Conservation (phyloP, 306 rosid species). For the Glycine tomentella region DNA sequence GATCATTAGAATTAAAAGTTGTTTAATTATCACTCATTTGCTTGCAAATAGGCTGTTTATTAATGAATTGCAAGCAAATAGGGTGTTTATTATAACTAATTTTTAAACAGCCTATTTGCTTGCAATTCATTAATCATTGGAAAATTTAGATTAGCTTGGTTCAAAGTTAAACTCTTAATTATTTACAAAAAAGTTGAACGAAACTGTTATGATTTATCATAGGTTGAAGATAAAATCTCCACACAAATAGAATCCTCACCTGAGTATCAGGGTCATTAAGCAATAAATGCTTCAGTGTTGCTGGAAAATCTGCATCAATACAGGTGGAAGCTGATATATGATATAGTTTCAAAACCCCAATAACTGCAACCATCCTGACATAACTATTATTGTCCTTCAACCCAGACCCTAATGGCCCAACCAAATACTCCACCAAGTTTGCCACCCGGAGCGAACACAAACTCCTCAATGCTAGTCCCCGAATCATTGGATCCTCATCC, state of each 20-base stretch:
- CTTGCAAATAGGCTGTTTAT: too few relatives aligned
- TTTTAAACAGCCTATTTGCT: not conserved
- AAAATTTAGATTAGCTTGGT: conserved; percentile 16
- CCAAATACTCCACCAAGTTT: conserved; percentile 95
- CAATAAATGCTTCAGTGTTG: conserved; percentile 83
- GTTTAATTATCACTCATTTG: not conserved
- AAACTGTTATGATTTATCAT: conserved; percentile 25
- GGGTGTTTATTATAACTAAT: too few relatives aligned
- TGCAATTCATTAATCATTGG: conserved; percentile 34
- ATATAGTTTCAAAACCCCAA: conserved; percentile 91
- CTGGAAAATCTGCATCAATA: conserved; percentile 88
- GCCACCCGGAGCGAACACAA: conserved; percentile 88
- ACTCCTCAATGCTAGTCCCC: conserved; percentile 97
- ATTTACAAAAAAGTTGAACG: conserved; percentile 24
- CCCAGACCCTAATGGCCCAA: conserved; percentile 93
- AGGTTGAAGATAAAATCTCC: conserved; percentile 22
- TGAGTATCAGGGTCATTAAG: conserved; percentile 90
- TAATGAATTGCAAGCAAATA: too few relatives aligned
- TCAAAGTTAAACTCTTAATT: conserved; percentile 23
- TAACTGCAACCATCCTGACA: conserved; percentile 91
- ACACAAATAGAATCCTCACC: conserved; percentile 57
- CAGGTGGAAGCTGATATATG: conserved; percentile 95
- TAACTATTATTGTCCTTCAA: conserved; percentile 89
- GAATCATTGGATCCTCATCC: conserved; percentile 96
- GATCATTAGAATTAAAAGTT: not conserved